These are phyloP conservation scores for Boletus tomentosulus DNA, from an alignment of 768 basidiomycete genomes.

Conservation along the genomic window DNA sequence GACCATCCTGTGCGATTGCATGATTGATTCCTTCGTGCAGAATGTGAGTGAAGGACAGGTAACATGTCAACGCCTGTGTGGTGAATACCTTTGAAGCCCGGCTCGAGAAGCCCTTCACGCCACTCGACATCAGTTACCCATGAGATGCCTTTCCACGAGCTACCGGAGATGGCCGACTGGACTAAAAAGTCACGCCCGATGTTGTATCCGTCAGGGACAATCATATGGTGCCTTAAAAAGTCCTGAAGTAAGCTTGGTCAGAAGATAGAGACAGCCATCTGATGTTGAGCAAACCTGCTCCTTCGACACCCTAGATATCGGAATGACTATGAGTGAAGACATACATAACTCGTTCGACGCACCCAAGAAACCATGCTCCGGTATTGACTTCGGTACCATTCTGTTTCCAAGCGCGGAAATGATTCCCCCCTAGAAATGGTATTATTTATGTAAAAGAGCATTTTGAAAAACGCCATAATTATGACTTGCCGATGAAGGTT, in stretches of 20 bases:
- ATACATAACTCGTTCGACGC: slow-evolving; percentile 21
- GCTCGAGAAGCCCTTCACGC: slow-evolving; percentile 62
- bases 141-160: slow-evolving; percentile 57
- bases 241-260: slow-evolving; percentile 32
- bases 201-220: slow-evolving; percentile 78
- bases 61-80: not conserved
- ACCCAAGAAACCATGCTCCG: slow-evolving; percentile 86
- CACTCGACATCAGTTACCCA: slow-evolving; percentile 81
- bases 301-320: slow-evolving; percentile 56
- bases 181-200: slow-evolving; percentile 78
- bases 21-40: slow-evolving; percentile 65
- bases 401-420: slow-evolving; percentile 88
- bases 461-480: not conserved
- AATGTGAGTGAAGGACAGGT: not conserved
- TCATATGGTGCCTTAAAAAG: slow-evolving; percentile 64
- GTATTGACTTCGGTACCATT: slow-evolving; percentile 69
- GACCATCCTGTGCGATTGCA: slow-evolving; percentile 76
- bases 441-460: not conserved
- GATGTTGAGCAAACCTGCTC: slow-evolving; percentile 45
- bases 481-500: slow-evolving; percentile 54
- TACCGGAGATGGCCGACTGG: slow-evolving; percentile 54
- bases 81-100: slow-evolving; percentile 61
- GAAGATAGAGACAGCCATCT: not conserved
- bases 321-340: not conserved
- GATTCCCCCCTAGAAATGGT: slow-evolving; percentile 62